Evolutionary conservation across 352 stramenopile genomes (phyloP), one percentile per base, ranked within the genome.

Genomic region (Pythium utonaiense): DNA sequence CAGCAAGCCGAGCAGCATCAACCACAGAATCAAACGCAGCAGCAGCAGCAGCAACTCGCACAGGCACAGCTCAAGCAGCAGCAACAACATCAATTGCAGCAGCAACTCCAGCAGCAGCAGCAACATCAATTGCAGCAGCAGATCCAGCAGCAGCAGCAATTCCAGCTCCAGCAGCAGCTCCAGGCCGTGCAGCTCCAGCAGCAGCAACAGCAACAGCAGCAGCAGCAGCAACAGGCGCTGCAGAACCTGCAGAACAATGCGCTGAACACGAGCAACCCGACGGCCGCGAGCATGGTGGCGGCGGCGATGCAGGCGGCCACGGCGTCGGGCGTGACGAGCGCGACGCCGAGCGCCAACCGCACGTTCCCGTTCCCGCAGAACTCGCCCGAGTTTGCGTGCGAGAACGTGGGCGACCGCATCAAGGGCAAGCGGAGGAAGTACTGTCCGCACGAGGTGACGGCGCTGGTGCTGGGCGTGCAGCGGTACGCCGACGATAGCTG

Each of bases 341-440:
- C 41, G 17, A 28, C 61, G 41, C 34, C 62, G 0, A 55, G 56
- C n/a, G 49, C 67, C 7, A 64, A 64, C 8, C 67, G 63, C 10
- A 67, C 74, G 7, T 85, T 84, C 54, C 65, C 79, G 21, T 88
- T 89, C 42, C 74, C 78, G 14, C 80, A 80, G 24, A 91, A 91
- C 22, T 88, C 77, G 17, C 78, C 80, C 0, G 82, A 92, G 57
- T 91, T 90, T 58, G 83, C 79, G 0, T 93, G 83, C 48, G 83
- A 91, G 62, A 91, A 93, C 56, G 82, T 93, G 6, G 83, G 83
- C 30, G 83, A 91, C 44, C 80, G 83, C n/a, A 75, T 93, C 14
- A 93, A 93, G 40, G 83, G 83, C 47, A 93, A 93, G 64, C 73
- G 83, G 30, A 61, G 83, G 22, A 93, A 93, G 55, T 93, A 93